phyloP scores from a whole-genome alignment of 176 grass and related monocot genomes.

The Oryza glumipatula region DNA sequence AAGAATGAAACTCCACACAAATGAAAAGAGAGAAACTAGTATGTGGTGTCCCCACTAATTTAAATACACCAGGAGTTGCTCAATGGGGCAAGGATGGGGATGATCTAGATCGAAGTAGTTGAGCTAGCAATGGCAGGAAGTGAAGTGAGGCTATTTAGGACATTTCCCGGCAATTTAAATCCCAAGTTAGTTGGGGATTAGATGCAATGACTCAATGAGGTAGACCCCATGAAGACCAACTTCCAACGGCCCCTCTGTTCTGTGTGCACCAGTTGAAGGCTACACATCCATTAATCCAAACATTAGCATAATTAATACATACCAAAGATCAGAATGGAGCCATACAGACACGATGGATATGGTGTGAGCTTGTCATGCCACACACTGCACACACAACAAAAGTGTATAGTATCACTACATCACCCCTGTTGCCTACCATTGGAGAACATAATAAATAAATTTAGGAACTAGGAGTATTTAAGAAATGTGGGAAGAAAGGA shows the following conservation, averaged over 20 bases:
- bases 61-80: neutral
- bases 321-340: neutral
- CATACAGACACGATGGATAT: neutral
- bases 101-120: conserved; percentile 33
- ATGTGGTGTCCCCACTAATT: conserved; percentile 6
- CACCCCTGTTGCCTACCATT: neutral
- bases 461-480: neutral
- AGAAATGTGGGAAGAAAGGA: neutral
- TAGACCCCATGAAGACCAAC: conserved; percentile 43
- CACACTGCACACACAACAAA: neutral
- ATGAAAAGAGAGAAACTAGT: neutral
- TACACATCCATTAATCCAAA: conserved; percentile 22
- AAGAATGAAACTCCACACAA: neutral
- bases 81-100: neutral
- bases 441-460: neutral
- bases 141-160: neutral
- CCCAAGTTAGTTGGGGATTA: conserved; percentile 48
- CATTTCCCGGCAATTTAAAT: conserved; percentile 23
- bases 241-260: conserved; percentile 41
- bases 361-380: neutral
- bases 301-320: conserved; percentile 35
- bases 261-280: conserved; percentile 26
- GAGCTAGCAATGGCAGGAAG: conserved; percentile 5
- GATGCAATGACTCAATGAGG: conserved; percentile 36
- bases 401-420: neutral